Percentiles rank a stretch among this genome's conserved stretches.
Evolutionary conservation across 192 early-diverging fungal genomes (phyloP).

Genomic region (Funneliformis mosseae): DNA sequence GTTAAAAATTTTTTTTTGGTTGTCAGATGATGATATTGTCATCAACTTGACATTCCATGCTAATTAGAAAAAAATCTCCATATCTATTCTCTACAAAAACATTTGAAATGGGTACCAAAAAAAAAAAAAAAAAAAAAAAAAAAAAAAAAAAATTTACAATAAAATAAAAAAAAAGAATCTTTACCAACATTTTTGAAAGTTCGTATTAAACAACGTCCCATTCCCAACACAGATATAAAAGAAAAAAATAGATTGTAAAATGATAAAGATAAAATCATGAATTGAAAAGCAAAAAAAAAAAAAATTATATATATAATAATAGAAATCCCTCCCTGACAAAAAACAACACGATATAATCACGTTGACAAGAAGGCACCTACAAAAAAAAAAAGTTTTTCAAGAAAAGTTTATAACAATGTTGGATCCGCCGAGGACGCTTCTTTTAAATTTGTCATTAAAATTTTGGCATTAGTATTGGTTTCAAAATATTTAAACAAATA

Average conservation of each 20-base stretch:
- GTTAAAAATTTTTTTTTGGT: constrained; percentile 10
- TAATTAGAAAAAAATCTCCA: constrained; percentile 4
- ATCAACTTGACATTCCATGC: constrained; percentile 6
- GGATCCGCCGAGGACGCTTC: background rate
- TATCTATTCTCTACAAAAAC: constrained; percentile 14
- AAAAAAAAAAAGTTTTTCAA: background rate
- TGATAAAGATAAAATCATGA: background rate
- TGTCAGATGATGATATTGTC: background rate
- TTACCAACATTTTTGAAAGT: background rate
- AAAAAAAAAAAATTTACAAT: background rate
- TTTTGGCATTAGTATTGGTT: background rate
- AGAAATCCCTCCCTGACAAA: background rate
- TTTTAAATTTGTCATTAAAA: background rate
- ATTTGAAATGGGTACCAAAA: background rate
- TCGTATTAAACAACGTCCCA: background rate
- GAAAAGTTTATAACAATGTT: constrained; percentile 6
- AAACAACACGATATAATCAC: background rate
- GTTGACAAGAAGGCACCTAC: background rate
- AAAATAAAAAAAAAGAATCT: background rate
- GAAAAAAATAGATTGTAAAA: background rate
- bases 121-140: background rate
- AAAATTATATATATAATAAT: background rate
- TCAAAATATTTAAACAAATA: background rate
- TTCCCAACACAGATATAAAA: background rate
- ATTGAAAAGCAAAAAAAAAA: background rate